Base-by-base conservation (phyloP, 208 protist species). In the Wallacemonas sp. region DNA sequence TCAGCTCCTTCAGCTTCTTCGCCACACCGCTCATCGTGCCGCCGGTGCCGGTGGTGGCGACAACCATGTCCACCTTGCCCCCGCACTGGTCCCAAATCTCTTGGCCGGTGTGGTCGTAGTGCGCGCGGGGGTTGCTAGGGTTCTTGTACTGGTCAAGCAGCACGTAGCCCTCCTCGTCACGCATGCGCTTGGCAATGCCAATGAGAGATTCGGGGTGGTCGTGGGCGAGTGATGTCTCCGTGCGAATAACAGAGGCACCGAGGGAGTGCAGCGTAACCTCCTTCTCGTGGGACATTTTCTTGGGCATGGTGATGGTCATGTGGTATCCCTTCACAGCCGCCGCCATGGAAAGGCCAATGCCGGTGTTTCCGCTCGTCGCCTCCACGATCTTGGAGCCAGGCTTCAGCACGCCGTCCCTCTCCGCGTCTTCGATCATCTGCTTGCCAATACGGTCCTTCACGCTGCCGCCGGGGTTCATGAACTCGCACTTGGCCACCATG, bases 201-300 rank as follows among this genome's bases (percentile, higher is more conserved):
- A 99, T 99, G 67, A 99, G 97, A 39, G 91, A 97, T 8, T 99
- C 96, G 26, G 95, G 96, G 72, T 97, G 82, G 72, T 99, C 96
- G 65, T 82, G 97, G 34, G 97, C 87, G 19, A 98, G 92, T 51
- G 97, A 82, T 38, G 94, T 99, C 71, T 98, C 97, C 0, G 97
- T 99, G 56, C 95, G 89, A 56, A 99, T 98, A 54, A 99, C 97
- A 28, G 97, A 77, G 0, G 98, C 97, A 34, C 98, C 98, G 14
- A 99, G 87, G 26, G 92, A 87, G 8, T 90, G 53, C 26, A 98
- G 59, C 9, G 95, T 86, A 47, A 85, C 69, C 62, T 97, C 92
- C 80, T 99, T 99, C 78, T 99, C 98, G 53, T 98, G 83, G 27
- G 91, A 98, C 98, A 99, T 99, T 80, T 99, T 99, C 73, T 98